Evolutionary conservation across 345 rosid genomes (phyloP).

Genomic region (Rhodamnia rubescens): DNA sequence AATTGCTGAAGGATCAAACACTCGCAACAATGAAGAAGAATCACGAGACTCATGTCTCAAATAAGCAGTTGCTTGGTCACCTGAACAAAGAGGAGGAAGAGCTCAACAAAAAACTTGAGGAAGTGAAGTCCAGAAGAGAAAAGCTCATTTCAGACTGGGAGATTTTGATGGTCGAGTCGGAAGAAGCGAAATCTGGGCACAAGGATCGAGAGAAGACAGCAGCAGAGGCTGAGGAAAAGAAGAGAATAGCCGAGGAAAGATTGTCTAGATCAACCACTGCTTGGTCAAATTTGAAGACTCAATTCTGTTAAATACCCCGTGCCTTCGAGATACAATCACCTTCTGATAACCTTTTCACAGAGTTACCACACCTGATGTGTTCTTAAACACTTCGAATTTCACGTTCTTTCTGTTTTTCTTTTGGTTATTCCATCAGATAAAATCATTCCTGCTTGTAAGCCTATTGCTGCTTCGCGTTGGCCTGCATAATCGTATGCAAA

Average conservation of each 20-base stretch:
- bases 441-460: too few relatives aligned
- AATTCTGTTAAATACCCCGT: background rate
- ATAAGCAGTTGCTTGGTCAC: background rate
- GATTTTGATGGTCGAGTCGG: background rate
- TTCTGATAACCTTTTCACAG: background rate
- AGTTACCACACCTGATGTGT: background rate
- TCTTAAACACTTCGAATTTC: background rate
- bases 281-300: conserved; percentile 4
- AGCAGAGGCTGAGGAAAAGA: conserved; percentile 1
- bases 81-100: background rate
- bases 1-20: background rate
- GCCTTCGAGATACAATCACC: background rate
- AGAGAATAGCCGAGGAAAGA: conserved; percentile 3
- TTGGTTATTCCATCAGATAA: too few relatives aligned
- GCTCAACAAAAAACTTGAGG: background rate
- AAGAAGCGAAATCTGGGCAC: background rate
- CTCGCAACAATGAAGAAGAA: background rate
- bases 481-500: too few relatives aligned
- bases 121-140: background rate
- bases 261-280: conserved; percentile 4
- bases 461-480: too few relatives aligned
- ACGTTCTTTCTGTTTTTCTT: too few relatives aligned
- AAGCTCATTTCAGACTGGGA: conserved; percentile 4
- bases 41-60: background rate
- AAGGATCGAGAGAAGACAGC: background rate